Evolutionary conservation across 2,329 filamentous ascomycete genomes (phyloP), one percentile per base, ranked within the genome.

Genomic region (Diaporthe ampelina): DNA sequence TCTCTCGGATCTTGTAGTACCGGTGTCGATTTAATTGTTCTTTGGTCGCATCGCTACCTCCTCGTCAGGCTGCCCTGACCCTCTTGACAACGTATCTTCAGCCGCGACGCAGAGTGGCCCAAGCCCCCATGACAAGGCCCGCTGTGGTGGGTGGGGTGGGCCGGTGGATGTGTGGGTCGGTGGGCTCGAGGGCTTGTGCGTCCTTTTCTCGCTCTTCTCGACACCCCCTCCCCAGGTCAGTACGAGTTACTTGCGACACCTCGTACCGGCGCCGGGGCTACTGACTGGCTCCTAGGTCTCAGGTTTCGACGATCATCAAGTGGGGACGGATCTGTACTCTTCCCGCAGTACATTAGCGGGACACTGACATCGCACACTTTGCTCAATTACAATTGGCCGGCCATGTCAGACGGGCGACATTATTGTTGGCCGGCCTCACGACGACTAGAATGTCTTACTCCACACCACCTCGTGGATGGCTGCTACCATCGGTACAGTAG

Each of bases 291-390:
- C 73, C 50, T 75, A 37, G 54, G 70, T 58, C 37, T 59, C 40
- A 70, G 58, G 63, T 75, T 73, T 70, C 40, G 63, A 65, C 56
- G 70, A 73, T 73, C 61, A 48, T 48, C 71, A 50, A 68, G 74
- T 70, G 74, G 74, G 57, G 65, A 73, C 70, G 57, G 48, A 70
- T 73, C 57, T 73, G 50, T 74, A 71, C 50, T 24, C 73, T 67
- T 71, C 73, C 68, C 73, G 73, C 73, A 26, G 57, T 72, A 72
- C 70, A 63, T 72, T 63, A 63, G 69, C 56, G 56, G 69, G 57
- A 48, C 57, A 63, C 45, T 72, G 45, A 43, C 59, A 72, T 63
- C 19, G 32, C 59, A 50, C 35, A 63, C 57, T 63, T 63, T 54
- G 21, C 29, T 29, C 43, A 15, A 43, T 54, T 29, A 56, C 37